Conservation (phyloP, 2,329 filamentous ascomycete genomes). For the Colletotrichum echinochloae region DNA sequence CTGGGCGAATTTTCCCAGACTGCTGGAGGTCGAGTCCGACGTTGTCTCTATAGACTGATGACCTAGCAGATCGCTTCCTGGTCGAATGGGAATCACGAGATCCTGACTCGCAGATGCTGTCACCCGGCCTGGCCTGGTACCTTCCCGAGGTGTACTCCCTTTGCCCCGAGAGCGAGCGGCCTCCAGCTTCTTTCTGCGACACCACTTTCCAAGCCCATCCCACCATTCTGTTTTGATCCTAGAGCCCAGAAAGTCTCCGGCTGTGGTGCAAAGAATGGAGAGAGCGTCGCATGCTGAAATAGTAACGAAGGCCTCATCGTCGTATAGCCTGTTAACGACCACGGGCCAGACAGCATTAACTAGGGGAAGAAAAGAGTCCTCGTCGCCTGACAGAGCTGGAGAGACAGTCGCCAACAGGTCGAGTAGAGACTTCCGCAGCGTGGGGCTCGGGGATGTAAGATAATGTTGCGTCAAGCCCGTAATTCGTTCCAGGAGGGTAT, state of each 20-base stretch:
- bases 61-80: conserved; percentile 43
- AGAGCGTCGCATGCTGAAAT: conserved; percentile 79
- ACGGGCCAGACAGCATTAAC: conserved; percentile 94
- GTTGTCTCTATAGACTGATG: conserved; percentile 35
- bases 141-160: conserved; percentile 8
- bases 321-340: conserved; percentile 74
- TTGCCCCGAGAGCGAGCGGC: conserved; percentile 42
- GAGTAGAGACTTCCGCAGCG: conserved; percentile 82
- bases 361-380: conserved; percentile 87
- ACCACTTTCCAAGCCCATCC: conserved; percentile 64
- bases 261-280: conserved; percentile 73
- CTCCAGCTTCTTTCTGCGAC: conserved; percentile 56
- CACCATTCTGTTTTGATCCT: conserved; percentile 82
- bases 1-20: conserved; percentile 70
- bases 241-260: conserved; percentile 83
- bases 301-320: conserved; percentile 75
- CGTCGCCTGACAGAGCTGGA: conserved; percentile 78
- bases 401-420: conserved; percentile 80
- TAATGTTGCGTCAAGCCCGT: conserved; percentile 89
- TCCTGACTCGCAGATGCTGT: conserved; percentile 15
- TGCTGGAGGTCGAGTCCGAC: conserved; percentile 43
- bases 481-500: conserved; percentile 84
- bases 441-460: conserved; percentile 84
- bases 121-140: not conserved
- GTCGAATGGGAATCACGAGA: conserved; percentile 47